Conservation (phyloP, 331 rosid genomes). For the Arachis monticola region DNA sequence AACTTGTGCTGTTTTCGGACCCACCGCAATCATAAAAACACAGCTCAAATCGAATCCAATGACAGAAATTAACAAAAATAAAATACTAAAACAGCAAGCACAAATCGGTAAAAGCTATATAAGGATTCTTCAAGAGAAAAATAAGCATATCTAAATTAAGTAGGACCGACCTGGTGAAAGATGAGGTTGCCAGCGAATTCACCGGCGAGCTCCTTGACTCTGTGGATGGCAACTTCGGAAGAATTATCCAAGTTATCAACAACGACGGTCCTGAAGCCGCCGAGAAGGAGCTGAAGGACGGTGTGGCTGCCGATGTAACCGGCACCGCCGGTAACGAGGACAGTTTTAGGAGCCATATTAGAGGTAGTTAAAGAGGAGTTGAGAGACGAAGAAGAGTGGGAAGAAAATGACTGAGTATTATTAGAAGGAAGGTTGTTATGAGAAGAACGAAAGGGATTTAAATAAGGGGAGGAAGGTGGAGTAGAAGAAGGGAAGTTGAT, state of each 20-base stretch:
- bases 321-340: constrained; percentile 95
- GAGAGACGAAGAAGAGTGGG: background rate
- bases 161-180: constrained; percentile 85
- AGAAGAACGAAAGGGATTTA: constrained; percentile 37
- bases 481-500: constrained; percentile 13
- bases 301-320: constrained; percentile 98
- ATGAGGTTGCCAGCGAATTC: constrained; percentile 72
- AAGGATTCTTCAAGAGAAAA: constrained; percentile 10
- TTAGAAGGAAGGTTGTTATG: background rate
- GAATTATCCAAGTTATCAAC: constrained; percentile 94
- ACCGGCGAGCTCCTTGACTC: constrained; percentile 82
- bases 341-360: constrained; percentile 52
- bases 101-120: constrained; percentile 29
- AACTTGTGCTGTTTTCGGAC: constrained; percentile 1
- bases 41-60: constrained; percentile 7
- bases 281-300: constrained; percentile 84
- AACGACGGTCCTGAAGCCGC: constrained; percentile 71
- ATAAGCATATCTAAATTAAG: background rate
- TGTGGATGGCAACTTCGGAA: constrained; percentile 56
- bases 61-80: background rate
- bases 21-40: constrained; percentile 17
- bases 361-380: background rate
- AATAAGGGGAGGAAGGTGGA: background rate
- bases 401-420: background rate
- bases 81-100: background rate